phyloP scores from a whole-genome alignment of 2,329 filamentous ascomycete species.

The Colletotrichum tofieldiae region DNA sequence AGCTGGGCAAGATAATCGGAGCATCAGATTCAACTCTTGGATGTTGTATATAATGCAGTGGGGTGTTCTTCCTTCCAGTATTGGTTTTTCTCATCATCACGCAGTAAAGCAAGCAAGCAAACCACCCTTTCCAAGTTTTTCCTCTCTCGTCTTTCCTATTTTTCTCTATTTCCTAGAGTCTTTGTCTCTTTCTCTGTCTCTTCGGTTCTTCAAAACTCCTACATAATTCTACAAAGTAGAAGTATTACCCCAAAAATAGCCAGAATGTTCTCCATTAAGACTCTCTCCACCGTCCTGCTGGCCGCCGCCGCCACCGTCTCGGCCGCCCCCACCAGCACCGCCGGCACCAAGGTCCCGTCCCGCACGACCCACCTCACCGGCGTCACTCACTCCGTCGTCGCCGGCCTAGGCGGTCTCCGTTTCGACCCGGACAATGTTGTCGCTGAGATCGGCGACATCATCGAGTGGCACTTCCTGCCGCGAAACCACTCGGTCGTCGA shows the following conservation, averaged over 20 bases:
- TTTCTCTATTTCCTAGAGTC: slow-evolving; percentile 20
- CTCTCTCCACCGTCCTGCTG: slow-evolving; percentile 49
- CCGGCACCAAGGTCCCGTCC: slow-evolving; percentile 49
- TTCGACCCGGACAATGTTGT: slow-evolving; percentile 67
- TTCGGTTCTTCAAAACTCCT: neutral
- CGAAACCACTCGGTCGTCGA: slow-evolving; percentile 65
- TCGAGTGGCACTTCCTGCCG: slow-evolving; percentile 71
- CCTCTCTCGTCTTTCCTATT: slow-evolving; percentile 22
- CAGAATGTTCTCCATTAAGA: slow-evolving; percentile 53
- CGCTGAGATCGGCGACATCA: slow-evolving; percentile 63
- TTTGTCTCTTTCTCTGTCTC: neutral
- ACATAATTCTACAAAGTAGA: neutral
- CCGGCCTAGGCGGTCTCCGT: slow-evolving; percentile 60
- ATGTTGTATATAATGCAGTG: slow-evolving; percentile 1
- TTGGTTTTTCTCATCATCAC: slow-evolving; percentile 13
- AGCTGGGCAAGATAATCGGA: slow-evolving; percentile 3
- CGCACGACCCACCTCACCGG: slow-evolving; percentile 55
- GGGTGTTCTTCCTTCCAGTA: neutral
- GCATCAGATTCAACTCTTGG: neutral
- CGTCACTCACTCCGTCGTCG: slow-evolving; percentile 63
- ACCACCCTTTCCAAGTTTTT: slow-evolving; percentile 12
- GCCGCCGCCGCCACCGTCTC: slow-evolving; percentile 47
- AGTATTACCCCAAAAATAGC: neutral
- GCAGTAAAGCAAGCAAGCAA: slow-evolving; percentile 1
- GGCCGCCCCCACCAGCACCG: slow-evolving; percentile 53